Evolutionary conservation across 202 grass and related monocot genomes (phyloP).

Genomic region (Brachypodium distachyon): DNA sequence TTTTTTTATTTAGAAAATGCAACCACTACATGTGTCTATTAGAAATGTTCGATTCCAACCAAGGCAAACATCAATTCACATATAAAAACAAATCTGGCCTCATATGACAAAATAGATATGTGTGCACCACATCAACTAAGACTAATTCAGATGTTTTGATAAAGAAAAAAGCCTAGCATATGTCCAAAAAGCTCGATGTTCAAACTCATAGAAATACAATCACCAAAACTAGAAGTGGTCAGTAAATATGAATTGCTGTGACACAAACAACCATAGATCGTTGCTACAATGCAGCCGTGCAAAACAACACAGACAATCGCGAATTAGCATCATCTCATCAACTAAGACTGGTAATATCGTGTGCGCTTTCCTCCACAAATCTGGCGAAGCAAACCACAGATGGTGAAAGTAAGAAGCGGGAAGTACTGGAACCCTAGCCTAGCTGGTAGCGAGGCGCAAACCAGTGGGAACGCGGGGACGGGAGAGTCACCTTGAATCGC

Average conservation of each 20-base stretch:
- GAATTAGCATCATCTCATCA: background rate
- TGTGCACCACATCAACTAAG: background rate
- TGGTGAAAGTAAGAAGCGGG: background rate
- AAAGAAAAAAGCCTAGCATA: background rate
- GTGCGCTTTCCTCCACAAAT: background rate
- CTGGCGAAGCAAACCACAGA: background rate
- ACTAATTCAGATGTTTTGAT: background rate
- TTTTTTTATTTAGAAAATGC: too few species aligned
- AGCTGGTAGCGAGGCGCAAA: background rate
- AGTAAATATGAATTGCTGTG: background rate
- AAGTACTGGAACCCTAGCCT: background rate
- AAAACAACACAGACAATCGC: background rate
- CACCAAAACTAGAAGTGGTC: background rate
- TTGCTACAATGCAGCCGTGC: background rate
- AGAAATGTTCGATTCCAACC: background rate
- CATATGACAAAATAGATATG: background rate
- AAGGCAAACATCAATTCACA: background rate
- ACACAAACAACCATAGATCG: background rate
- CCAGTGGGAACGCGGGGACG: background rate
- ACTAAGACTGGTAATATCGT: background rate
- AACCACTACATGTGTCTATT: background rate
- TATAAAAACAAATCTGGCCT: background rate
- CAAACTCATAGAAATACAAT: background rate
- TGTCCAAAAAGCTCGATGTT: background rate
- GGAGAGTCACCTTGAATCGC: conserved; percentile 50